Evolutionary conservation across 2,329 filamentous ascomycete genomes (phyloP), one percentile per base, ranked within the genome.

Genomic region (Fusarium musae): DNA sequence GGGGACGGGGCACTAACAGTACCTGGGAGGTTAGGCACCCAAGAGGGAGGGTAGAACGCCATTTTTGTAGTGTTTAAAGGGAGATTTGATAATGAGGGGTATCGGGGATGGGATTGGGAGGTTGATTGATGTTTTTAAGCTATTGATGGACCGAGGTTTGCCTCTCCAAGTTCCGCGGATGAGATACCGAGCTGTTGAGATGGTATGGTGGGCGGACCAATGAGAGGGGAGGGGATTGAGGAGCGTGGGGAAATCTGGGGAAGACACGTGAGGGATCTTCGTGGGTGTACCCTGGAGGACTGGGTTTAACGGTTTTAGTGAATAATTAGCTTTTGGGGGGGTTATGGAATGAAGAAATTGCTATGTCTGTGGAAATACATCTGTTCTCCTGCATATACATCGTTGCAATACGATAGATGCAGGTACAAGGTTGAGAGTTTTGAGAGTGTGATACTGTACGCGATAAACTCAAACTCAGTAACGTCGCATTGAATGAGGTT

Each of bases 1-100:
- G 5, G 1, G 21, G 4, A 23, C 23, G 19, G 50, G 23, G 50
- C 34, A 13, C 23, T 28, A 39, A 11, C 13, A 59, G 28, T 44
- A 74, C 70, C 21, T 0, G 70, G 70, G 3, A 73, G 70, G 19
- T 58, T 23, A 12, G 70, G 70, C 6, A 53, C 58, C 70, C 70
- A 73, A 8, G 62, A 46, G 1, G 70, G 70, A 10, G 70, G 54
- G 5, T 61, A 30, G 2, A 73, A 74, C 16, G 60, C 42, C 70
- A 73, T 73, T n/a, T 21, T 16, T 16, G 5, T 4, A 4, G 19
- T 6, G 0, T n/a, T 3, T 3, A 6, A 16, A 4, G 16, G n/a
- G 11, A 8, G 2, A 58, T 15, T n/a, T 0, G 15, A 2, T 15
- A n/a, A 17, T 36, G 16, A 8, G 9, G 13, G 17, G 4, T 5